Conservation (phyloP, 495 filamentous ascomycete species). For the Hypoxylon lienhwacheense region DNA sequence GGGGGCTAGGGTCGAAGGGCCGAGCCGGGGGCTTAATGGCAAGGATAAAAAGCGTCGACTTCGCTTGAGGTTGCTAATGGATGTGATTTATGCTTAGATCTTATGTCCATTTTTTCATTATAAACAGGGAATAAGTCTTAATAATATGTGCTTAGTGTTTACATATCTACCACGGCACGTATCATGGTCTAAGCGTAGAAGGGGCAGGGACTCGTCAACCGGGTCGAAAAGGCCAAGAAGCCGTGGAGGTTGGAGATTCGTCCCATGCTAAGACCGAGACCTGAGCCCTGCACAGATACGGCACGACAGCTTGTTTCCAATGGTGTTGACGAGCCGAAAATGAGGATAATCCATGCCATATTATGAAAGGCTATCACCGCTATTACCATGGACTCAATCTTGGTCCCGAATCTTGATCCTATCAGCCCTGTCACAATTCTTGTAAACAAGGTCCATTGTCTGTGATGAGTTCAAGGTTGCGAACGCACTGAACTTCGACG, state of each 20-base stretch:
- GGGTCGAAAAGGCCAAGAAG: background rate
- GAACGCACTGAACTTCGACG: background rate
- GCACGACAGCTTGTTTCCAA: background rate
- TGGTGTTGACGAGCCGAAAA: background rate
- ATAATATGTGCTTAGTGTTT: background rate
- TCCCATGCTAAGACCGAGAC: background rate
- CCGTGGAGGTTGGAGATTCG: background rate
- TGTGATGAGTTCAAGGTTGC: background rate
- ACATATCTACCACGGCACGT: too few species aligned
- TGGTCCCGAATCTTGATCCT: background rate
- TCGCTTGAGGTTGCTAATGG: conserved; percentile 6
- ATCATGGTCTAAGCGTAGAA: background rate
- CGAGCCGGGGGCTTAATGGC: background rate
- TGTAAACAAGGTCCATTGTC: background rate
- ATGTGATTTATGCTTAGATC: background rate
- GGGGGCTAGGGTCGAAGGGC: background rate
- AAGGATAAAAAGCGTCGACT: conserved; percentile 1
- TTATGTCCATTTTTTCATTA: conserved; percentile 12
- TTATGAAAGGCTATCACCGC: background rate
- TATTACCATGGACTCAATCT: conserved; percentile 23
- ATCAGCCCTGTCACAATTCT: background rate
- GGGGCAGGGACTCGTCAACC: background rate
- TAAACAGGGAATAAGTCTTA: conserved; percentile 1
- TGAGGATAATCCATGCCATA: background rate
- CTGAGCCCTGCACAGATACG: background rate